Evolutionary conservation across 2,329 filamentous ascomycete genomes (phyloP), one percentile per base, ranked within the genome.

Genomic region (Talaromyces sp.): DNA sequence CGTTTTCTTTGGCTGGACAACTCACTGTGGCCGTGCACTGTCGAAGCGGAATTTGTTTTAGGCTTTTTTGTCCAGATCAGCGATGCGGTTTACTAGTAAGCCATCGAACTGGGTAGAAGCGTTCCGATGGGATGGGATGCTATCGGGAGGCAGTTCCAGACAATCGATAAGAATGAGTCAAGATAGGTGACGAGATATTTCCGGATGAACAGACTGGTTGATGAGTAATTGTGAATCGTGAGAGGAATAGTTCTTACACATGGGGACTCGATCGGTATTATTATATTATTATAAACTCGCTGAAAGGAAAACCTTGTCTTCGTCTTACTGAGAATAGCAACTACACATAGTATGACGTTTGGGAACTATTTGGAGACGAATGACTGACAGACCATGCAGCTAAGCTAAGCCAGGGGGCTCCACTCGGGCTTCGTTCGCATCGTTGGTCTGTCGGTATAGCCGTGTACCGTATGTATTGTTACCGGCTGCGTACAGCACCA

Each of bases 21-120:
- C 56, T 58, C 22, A 53, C 36, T 57, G 52, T 59, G 57, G 57
- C 57, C 57, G 57, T 59, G 57, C 57, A 59, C 45, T 39, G 17
- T 56, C 57, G 57, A 33, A 17, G 33, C 57, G 57, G 57, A 59
- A 59, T 35, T 54, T 25, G 13, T 21, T 22, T 43, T 39, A 28
- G 21, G 39, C 41, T 46, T 45, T 56, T 43, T n/a, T n/a, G n/a
- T 56, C n/a, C 33, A 59, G 35, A 48, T 51, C 48, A 52, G 33
- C 33, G 17, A 28, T 48, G 45, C 46, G 28, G 17, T 39, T 54
- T 36, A 54, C 52, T 59, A 33, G 57, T 39, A 36, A 43, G 43
- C 57, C 46, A 50, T 57, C 53, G 53, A 56, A 60, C 2, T 15
- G 17, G 17, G 39, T 60, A 55, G 59, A 60, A 60, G 59, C 39